phyloP scores from a whole-genome alignment of 306 rosid species.

The Castanea mollissima region DNA sequence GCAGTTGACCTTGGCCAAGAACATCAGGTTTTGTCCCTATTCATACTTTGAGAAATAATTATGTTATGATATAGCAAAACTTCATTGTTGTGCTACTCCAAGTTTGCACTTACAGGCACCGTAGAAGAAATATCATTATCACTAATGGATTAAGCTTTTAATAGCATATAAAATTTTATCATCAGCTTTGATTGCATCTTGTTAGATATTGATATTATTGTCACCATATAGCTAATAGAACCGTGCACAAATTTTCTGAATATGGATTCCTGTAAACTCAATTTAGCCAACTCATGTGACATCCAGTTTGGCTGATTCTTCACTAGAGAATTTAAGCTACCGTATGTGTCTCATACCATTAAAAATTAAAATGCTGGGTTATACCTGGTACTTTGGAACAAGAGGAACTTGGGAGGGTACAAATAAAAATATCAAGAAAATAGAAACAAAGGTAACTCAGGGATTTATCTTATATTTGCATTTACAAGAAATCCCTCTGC shows the following conservation, averaged over 20 bases:
- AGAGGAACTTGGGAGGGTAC: not conserved
- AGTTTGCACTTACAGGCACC: not conserved
- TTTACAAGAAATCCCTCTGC: not conserved
- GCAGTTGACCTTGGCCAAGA: slow-evolving; percentile 79
- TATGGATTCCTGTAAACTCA: not conserved
- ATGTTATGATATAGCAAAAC: not conserved
- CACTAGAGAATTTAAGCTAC: not conserved
- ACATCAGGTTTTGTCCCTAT: slow-evolving; percentile 60
- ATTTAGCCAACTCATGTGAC: not conserved
- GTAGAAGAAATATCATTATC: not conserved
- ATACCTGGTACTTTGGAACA: not conserved
- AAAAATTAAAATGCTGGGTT: not conserved
- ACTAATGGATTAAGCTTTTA: not conserved
- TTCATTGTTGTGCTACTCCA: not conserved
- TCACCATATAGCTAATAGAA: not conserved
- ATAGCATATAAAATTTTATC: not conserved
- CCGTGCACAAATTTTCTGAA: not conserved
- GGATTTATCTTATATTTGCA: not conserved
- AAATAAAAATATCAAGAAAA: not conserved
- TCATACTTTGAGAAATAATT: not conserved
- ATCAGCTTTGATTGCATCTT: not conserved
- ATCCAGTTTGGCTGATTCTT: not conserved
- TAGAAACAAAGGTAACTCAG: not conserved
- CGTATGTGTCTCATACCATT: not conserved
- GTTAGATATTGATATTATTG: not conserved